Conservation (phyloP, 805 yeast species). For the Maudiozyma pseudohumilis region DNA sequence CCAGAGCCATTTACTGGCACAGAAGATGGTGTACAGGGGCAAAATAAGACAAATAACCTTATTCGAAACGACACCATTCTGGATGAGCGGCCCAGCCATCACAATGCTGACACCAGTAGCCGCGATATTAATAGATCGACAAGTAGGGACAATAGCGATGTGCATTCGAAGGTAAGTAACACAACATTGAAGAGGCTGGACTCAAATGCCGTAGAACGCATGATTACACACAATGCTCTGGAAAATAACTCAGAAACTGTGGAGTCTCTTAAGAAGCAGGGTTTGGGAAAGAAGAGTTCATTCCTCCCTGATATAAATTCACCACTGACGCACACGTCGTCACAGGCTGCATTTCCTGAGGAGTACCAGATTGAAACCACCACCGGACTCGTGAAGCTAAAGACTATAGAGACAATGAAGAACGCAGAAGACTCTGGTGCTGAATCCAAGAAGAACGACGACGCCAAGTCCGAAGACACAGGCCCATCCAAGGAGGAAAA, state of each 20-base stretch:
- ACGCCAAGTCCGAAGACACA: neutral
- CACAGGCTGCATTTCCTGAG: constrained; percentile 43
- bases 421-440: constrained; percentile 28
- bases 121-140: neutral
- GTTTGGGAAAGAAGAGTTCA: constrained; percentile 9
- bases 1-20: constrained; percentile 16
- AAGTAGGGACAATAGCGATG: constrained; percentile 5
- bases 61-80: constrained; percentile 5
- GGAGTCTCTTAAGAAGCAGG: constrained; percentile 14
- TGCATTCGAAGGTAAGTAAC: constrained; percentile 7
- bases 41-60: neutral
- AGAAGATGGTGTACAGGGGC: neutral
- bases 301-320: constrained; percentile 16
- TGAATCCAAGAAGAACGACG: neutral
- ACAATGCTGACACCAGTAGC: neutral
- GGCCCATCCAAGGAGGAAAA: constrained; percentile 14
- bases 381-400: constrained; percentile 54
- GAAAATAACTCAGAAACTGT: constrained; percentile 19
- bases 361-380: constrained; percentile 57
- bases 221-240: constrained; percentile 17
- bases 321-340: constrained; percentile 9
- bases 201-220: constrained; percentile 16
- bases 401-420: constrained; percentile 44
- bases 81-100: neutral
- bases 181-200: constrained; percentile 10